phyloP scores from a whole-genome alignment of 2,329 filamentous ascomycete species.

The Sporothrix mexicana region DNA sequence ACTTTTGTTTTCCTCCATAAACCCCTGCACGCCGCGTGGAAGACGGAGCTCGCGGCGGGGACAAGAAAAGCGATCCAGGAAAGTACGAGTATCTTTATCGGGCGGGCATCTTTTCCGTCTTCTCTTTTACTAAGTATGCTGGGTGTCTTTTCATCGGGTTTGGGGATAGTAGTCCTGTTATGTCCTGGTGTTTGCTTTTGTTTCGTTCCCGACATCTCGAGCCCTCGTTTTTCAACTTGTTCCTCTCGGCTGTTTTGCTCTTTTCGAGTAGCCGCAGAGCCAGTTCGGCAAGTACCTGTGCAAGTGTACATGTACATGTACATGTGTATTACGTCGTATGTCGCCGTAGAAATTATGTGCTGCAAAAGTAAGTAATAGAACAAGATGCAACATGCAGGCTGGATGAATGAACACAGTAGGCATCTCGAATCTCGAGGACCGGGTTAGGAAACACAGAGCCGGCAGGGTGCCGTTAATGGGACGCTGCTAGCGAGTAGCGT shows the following conservation, averaged over 20 bases:
- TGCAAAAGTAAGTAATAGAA: neutral
- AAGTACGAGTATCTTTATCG: conserved; percentile 4
- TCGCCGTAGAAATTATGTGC: neutral
- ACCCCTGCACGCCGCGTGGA: conserved; percentile 15
- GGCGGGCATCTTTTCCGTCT: neutral
- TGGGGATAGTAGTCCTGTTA: neutral
- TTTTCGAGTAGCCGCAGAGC: neutral
- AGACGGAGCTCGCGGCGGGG: neutral
- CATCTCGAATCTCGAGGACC: neutral
- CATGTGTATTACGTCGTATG: no score
- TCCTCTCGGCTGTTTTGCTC: conserved; percentile 1
- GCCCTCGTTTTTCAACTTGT: neutral
- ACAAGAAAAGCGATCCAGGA: neutral
- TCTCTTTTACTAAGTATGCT: no score
- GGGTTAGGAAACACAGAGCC: conserved; percentile 18
- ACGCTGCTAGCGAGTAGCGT: conserved; percentile 24
- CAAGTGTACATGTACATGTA: no score
- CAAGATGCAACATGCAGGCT: neutral
- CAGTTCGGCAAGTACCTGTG: no score
- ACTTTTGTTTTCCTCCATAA: neutral
- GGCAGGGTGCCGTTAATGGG: neutral
- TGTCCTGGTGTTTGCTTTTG: no score
- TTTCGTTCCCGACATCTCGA: neutral
- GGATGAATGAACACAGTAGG: neutral
- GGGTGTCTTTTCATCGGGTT: neutral